phyloP scores from a whole-genome alignment of 768 basidiomycete species.

The Sporobolomyces roseus region DNA sequence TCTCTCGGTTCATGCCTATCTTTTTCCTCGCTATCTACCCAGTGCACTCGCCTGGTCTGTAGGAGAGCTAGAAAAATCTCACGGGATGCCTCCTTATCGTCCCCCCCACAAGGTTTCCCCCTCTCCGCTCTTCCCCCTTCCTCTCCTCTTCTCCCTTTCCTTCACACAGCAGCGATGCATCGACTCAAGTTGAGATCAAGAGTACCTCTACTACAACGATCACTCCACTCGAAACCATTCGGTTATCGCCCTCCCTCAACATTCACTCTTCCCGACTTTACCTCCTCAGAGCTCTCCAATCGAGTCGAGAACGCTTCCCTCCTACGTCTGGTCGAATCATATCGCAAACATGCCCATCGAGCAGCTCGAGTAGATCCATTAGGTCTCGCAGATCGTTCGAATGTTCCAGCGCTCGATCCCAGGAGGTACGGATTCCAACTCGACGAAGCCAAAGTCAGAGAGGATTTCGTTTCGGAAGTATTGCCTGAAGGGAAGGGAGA shows the following conservation, averaged over 20 bases:
- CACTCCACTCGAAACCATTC: conserved; percentile 11
- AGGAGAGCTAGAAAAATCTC: too few relatives aligned
- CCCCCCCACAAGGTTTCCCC: too few relatives aligned
- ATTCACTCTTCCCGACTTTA: conserved; percentile 46
- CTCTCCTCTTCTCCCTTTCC: not conserved
- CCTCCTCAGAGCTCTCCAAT: conserved; percentile 62
- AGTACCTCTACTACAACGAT: not conserved
- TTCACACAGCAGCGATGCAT: conserved; percentile 3
- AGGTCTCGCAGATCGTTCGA: conserved; percentile 72
- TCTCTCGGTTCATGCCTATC: too few relatives aligned
- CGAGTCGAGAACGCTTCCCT: conserved; percentile 69
- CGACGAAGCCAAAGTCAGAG: conserved; percentile 61
- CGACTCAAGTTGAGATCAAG: not conserved
- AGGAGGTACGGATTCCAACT: conserved; percentile 69
- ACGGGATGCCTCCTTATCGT: too few relatives aligned
- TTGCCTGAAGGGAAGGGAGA: conserved; percentile 2
- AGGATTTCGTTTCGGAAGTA: conserved; percentile 64
- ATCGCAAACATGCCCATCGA: conserved; percentile 67
- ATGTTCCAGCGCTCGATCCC: conserved; percentile 29
- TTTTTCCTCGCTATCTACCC: too few relatives aligned
- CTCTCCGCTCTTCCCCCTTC: not conserved
- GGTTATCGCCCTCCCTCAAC: conserved; percentile 22
- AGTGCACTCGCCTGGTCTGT: too few relatives aligned
- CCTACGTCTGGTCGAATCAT: conserved; percentile 80
- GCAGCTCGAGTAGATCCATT: conserved; percentile 83